Base-by-base conservation (phyloP, 2,329 filamentous ascomycete genomes). In the Phoma herbarum region DNA sequence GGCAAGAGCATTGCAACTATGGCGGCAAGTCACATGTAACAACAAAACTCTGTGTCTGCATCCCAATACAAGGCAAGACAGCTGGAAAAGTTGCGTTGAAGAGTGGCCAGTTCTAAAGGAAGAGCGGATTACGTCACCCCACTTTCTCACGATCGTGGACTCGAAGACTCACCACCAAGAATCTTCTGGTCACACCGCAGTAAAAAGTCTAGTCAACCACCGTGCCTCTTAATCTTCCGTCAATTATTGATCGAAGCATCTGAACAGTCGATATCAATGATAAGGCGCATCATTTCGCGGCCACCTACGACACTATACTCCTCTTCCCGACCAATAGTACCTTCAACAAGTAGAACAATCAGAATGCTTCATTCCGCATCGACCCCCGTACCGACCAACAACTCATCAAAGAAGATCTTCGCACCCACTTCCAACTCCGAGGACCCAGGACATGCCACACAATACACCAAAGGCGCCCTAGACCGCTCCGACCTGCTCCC, bases 381-480 rank as follows among this genome's bases (percentile, higher is more conserved):
- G 28, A 59, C 50, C 12, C 50, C 50, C 4, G 46, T 59, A 4
- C 45, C 56, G 0, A 54, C 66, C 22, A 54, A 54, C 25, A 54
- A 54, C 28, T 43, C 64, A 9, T 57, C 62, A 42, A 76, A 82
- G 66, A 77, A 75, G 59, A 83, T 83, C 66, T 83, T 91, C 78
- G 88, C 89, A 6, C 89, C 90, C 4, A 86, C 86, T 42, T 86
- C 67, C 52, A 72, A 72, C 60, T 76, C 73, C n/a, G 45, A 84
- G 35, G 80, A 82, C 64, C 78, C 85, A 62, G 77, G 81, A 51
- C 90, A 90, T 75, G 92, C 92, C 11, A 86, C 86, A 23, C 92
- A 96, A 77, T 96, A 93, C 82, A 87, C 85, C 48, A 83, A 84
- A 76, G 86, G 85, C 67, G 82, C 83, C 1, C 86, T 96, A 28